These are phyloP conservation scores for Globisporangium sylvaticum DNA, from an alignment of 352 stramenopile genomes.

Conservation along the genomic window DNA sequence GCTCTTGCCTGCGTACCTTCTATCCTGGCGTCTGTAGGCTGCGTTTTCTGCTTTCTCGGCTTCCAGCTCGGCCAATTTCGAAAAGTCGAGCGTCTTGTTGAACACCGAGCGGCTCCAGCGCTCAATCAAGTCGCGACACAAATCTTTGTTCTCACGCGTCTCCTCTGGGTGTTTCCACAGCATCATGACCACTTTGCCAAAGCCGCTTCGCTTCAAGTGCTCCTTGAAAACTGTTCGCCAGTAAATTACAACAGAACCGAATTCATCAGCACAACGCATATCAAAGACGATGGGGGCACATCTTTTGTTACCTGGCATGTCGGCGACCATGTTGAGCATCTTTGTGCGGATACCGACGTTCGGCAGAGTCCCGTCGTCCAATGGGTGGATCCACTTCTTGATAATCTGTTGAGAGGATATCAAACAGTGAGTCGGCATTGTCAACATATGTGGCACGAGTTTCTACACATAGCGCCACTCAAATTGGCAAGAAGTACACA, in stretches of 20 bases:
- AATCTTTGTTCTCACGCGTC: constrained; percentile 84
- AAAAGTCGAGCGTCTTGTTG: constrained; percentile 87
- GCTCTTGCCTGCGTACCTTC: constrained; percentile 15
- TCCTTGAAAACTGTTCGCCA: constrained; percentile 87
- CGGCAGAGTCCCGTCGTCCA: constrained; percentile 70
- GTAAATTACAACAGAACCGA: not conserved
- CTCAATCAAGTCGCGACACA: constrained; percentile 81
- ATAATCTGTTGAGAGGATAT: no score
- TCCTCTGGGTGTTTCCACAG: constrained; percentile 86
- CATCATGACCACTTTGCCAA: constrained; percentile 86
- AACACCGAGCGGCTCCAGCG: constrained; percentile 87
- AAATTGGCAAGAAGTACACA: constrained; percentile 17
- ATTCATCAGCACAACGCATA: not conserved
- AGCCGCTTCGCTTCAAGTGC: constrained; percentile 85
- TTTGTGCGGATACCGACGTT: constrained; percentile 85
- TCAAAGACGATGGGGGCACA: not conserved
- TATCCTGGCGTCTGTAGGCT: constrained; percentile 59
- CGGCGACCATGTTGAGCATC: constrained; percentile 79
- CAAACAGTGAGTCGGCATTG: no score
- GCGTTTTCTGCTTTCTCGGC: constrained; percentile 83
- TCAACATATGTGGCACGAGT: no score
- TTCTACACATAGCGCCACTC: no score
- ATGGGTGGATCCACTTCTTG: constrained; percentile 88
- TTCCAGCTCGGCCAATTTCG: constrained; percentile 80
- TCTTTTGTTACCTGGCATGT: constrained; percentile 49